phyloP scores from a whole-genome alignment of 306 rosid species.

The Pachyrhizus erosus region DNA sequence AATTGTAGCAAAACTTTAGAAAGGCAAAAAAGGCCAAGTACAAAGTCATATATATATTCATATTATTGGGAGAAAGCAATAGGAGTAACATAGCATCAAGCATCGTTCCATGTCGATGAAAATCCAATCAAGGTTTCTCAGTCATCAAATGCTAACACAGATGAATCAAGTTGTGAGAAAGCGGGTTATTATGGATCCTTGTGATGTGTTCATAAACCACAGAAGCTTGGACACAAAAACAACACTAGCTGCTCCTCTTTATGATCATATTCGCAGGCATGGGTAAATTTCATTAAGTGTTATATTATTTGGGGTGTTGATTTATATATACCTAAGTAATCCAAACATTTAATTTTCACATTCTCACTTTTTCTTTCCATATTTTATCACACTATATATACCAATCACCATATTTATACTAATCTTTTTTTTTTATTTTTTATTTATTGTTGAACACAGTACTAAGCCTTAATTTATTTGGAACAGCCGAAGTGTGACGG shows the following conservation, averaged over 20 bases:
- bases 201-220: conserved; percentile 72
- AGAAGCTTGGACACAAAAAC: conserved; percentile 68
- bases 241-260: conserved; percentile 60
- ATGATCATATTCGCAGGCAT: conserved; percentile 56
- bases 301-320: no score
- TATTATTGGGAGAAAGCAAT: background rate
- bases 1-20: background rate
- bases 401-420: no score
- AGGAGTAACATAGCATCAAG: conserved; percentile 6
- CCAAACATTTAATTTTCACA: no score
- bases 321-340: no score
- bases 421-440: no score
- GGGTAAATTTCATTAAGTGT: background rate
- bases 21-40: background rate
- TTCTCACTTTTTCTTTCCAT: no score
- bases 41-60: background rate
- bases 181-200: conserved; percentile 23
- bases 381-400: no score
- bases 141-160: conserved; percentile 30
- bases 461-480: no score
- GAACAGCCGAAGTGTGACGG: no score
- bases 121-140: conserved; percentile 29
- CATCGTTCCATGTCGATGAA: conserved; percentile 38
- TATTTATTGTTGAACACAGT: no score
- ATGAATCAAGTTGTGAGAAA: conserved; percentile 19